Evolutionary conservation across 805 yeast genomes (phyloP).

Genomic region (Lachancea thermotolerans): DNA sequence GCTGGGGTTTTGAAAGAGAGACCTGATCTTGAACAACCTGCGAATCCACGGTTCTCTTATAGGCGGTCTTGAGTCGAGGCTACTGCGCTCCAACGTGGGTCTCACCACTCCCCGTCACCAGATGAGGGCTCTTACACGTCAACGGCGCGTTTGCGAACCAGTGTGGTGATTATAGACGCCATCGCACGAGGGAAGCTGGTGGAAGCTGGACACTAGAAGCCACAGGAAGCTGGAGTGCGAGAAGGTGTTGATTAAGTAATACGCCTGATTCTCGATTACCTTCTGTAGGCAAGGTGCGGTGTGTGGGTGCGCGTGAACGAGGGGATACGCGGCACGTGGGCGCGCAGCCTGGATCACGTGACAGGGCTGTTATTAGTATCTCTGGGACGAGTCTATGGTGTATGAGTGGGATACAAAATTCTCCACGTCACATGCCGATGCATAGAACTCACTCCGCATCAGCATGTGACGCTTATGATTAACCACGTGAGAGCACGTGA

Average conservation of each 20-base stretch:
- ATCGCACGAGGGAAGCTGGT: neutral
- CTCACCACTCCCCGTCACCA: slow-evolving; percentile 4
- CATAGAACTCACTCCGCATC: too few relatives aligned
- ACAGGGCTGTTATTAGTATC: too few relatives aligned
- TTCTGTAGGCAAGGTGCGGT: neutral
- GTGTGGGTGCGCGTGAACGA: too few relatives aligned
- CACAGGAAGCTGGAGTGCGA: neutral
- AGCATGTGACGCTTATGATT: too few relatives aligned
- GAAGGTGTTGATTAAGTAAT: neutral
- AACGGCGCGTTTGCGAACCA: neutral
- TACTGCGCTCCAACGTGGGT: neutral
- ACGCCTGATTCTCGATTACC: neutral
- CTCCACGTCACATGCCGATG: too few relatives aligned
- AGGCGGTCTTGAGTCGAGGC: neutral
- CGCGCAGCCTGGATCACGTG: too few relatives aligned
- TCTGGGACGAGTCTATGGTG: too few relatives aligned
- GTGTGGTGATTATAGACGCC: neutral
- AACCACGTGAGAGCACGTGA: too few relatives aligned
- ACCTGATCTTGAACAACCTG: neutral
- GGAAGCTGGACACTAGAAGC: slow-evolving; percentile 4
- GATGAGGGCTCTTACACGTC: neutral
- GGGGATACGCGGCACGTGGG: too few relatives aligned
- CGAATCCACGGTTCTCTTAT: neutral
- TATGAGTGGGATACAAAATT: too few relatives aligned
- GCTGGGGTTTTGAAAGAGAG: too few relatives aligned